Base-by-base conservation (phyloP, 306 rosid species). In the Dryas drummondii region DNA sequence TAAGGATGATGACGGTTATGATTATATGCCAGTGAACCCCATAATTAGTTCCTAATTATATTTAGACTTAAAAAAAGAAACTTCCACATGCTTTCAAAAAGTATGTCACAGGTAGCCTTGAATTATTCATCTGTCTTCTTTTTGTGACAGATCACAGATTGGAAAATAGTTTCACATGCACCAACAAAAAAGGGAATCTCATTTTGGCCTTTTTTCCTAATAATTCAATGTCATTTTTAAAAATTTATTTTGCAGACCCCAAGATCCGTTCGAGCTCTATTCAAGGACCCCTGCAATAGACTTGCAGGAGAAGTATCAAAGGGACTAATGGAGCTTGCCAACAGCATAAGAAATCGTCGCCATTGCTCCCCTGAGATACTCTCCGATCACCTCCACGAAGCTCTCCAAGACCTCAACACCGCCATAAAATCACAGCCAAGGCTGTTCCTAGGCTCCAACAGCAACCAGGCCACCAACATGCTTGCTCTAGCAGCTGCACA, bases 361-460 rank as follows among this genome's bases (percentile, higher is more conserved):
- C 97, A 94, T 52, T 92, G 96, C 88, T 92, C 99, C 1, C 97
- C 96, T 0, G 99, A 87, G 78, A 89, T 94, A 62, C 97, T 94
- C 71, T 92, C 97, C 0, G 97, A 94, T 68, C 97, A 90, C 82
- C 99, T 94, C 51, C 92, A 94, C 22, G 92, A 94, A 76, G 99
- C 99, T 57, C 56, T 94, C 47, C 88, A 87, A 64, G 99, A 94
- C 78, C 91, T 94, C 6, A 90, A 92, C 88, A 80, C 76, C 4
- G 97, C 99, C 66, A 86, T 92, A 64, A 92, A 90, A 74, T 92
- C 99, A 13, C 99, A 94, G 66, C 99, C 99, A 45, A 88, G 93
- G 52, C 96, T 94, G 65, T 91, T 94, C 87, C 86, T 94, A n/a
- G 98, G 97, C 62, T 63, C 96, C 52, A 87, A 89, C 53, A 81